Percentiles rank a stretch among this genome's conserved stretches.
These are phyloP conservation scores for Colletotrichum cuscutae DNA, from an alignment of 2,329 filamentous ascomycete species.

Conservation along the genomic window DNA sequence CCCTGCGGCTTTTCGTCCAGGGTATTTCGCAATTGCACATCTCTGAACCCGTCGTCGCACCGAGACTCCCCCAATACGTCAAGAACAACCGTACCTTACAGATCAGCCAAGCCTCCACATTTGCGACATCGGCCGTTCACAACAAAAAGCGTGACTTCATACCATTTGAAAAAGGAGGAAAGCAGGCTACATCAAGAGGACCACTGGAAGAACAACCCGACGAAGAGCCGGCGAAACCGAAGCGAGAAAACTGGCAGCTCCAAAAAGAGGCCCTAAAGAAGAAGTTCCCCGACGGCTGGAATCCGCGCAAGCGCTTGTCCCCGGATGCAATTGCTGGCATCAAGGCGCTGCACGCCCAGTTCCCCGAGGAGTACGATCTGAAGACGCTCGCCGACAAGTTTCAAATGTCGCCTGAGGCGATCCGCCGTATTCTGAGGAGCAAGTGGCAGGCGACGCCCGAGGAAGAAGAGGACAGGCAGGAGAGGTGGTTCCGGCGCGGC, in stretches of 20 bases:
- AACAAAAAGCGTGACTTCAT: conserved; percentile 28
- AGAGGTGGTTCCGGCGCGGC: conserved; percentile 71
- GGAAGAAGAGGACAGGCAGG: conserved; percentile 67
- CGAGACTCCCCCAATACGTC: conserved; percentile 8
- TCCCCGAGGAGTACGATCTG: conserved; percentile 82
- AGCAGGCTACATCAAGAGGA: background rate
- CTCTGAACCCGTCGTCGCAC: conserved; percentile 32
- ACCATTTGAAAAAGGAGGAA: conserved; percentile 32
- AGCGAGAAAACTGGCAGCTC: conserved; percentile 71
- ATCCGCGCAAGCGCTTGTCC: conserved; percentile 85
- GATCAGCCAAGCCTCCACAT: background rate
- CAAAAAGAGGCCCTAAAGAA: conserved; percentile 79
- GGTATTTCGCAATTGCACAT: conserved; percentile 54
- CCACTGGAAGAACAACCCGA: conserved; percentile 29
- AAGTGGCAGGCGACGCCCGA: conserved; percentile 74
- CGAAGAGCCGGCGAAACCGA: conserved; percentile 27
- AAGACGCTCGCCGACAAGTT: conserved; percentile 80
- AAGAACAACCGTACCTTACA: background rate
- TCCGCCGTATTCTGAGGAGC: conserved; percentile 85
- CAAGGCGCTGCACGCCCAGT: conserved; percentile 80
- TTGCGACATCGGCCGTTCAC: background rate
- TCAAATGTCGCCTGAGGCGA: conserved; percentile 85
- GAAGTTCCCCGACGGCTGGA: conserved; percentile 87
- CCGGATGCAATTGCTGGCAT: conserved; percentile 94
- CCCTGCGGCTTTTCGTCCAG: conserved; percentile 59